A percentile compares a stretch with the other conserved stretches of the same genome.
These are phyloP conservation scores for Astrothelium subdiscretum DNA, from an alignment of 495 filamentous ascomycete genomes.

Conservation along the genomic window DNA sequence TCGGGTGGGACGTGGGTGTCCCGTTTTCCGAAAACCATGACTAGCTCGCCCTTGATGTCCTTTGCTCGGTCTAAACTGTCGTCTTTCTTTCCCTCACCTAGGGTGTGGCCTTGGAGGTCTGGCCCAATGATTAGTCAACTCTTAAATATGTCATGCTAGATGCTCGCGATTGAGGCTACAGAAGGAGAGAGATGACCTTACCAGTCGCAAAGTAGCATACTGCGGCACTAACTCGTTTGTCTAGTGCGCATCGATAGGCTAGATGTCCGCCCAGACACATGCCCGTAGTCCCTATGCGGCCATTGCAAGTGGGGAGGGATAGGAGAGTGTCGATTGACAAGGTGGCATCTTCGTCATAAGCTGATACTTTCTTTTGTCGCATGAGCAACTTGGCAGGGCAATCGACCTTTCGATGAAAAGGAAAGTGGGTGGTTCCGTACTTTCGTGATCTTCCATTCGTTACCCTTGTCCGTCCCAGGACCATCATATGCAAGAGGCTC, in stretches of 20 bases:
- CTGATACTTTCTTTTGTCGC: constrained; percentile 52
- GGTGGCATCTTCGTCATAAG: constrained; percentile 79
- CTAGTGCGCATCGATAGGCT: constrained; percentile 71
- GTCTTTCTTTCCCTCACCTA: constrained; percentile 59
- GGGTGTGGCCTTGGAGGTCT: constrained; percentile 67
- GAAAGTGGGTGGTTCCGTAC: constrained; percentile 23
- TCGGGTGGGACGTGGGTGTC: constrained; percentile 83
- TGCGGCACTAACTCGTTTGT: constrained; percentile 59
- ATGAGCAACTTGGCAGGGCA: not conserved
- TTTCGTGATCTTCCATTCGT: constrained; percentile 75
- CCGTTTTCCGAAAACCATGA: constrained; percentile 76
- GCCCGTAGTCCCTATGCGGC: constrained; percentile 73
- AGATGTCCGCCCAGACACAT: constrained; percentile 96
- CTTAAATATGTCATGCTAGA: not conserved
- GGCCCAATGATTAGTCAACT: not conserved
- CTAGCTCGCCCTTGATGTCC: constrained; percentile 70
- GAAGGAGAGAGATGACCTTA: not conserved
- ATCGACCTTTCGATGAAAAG: not conserved
- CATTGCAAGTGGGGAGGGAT: constrained; percentile 67
- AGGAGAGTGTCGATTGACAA: constrained; percentile 66
- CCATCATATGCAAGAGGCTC: constrained; percentile 78
- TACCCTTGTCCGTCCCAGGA: constrained; percentile 78
- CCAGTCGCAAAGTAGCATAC: constrained; percentile 83
- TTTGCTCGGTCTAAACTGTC: constrained; percentile 49
- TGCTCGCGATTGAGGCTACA: not conserved